phyloP scores from a whole-genome alignment of 176 grass and related monocot genomes.

The Thinopyrum elongatum region DNA sequence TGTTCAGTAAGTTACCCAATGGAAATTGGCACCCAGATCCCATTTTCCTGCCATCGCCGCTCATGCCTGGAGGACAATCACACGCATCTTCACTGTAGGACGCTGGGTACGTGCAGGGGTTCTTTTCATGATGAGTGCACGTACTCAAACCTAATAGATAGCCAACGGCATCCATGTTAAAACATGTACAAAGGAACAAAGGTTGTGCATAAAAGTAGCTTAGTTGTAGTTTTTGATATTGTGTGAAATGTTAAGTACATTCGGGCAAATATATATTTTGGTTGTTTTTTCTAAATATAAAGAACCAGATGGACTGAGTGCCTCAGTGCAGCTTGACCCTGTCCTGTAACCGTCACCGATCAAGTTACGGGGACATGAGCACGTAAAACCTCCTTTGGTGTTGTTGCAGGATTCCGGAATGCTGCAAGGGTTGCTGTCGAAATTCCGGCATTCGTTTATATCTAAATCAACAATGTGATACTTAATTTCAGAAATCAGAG shows the following conservation, averaged over 20 bases:
- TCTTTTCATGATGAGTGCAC: too few species aligned
- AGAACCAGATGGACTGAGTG: neutral
- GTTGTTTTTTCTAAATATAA: neutral
- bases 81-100: too few species aligned
- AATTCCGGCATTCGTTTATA: too few species aligned
- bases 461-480: too few species aligned
- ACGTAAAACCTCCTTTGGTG: constrained; percentile 5
- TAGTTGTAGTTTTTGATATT: neutral
- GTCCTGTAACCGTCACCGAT: neutral
- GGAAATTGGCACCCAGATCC: too few species aligned
- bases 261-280: neutral
- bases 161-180: too few species aligned
- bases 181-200: neutral
- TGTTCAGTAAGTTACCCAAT: constrained; percentile 17
- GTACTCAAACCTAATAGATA: too few species aligned
- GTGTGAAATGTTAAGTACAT: neutral
- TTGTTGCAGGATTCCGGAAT: neutral
- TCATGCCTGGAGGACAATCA: too few species aligned
- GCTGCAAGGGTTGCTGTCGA: neutral
- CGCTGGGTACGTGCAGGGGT: too few species aligned
- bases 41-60: too few species aligned
- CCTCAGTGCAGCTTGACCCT: neutral
- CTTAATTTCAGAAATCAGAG: too few species aligned
- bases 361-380: constrained; percentile 6
- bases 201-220: neutral